A percentile compares a stretch with the other conserved stretches of the same genome.
Conservation (phyloP, 2,329 filamentous ascomycete species). For the Tricladium varicosporioides region DNA sequence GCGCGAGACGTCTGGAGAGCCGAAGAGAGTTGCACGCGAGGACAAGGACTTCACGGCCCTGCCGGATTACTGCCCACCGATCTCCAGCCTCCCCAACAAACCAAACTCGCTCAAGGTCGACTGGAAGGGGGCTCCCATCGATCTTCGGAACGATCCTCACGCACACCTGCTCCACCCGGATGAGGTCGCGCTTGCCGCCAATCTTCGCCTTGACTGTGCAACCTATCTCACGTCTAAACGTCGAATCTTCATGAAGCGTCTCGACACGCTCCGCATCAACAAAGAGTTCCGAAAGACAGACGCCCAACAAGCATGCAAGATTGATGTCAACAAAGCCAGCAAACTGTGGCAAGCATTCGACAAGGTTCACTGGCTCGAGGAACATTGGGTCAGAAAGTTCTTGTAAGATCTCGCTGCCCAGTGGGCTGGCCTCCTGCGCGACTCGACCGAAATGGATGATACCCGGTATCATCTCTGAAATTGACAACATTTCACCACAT, state of each 20-base stretch:
- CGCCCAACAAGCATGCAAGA: conserved; percentile 94
- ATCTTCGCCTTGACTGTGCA: conserved; percentile 78
- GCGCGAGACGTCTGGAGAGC: conserved; percentile 33
- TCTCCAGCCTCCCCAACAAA: conserved; percentile 62
- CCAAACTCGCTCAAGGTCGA: conserved; percentile 76
- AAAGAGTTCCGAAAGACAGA: conserved; percentile 95
- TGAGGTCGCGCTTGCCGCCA: conserved; percentile 74
- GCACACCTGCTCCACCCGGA: conserved; percentile 70
- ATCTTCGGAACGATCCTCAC: conserved; percentile 72
- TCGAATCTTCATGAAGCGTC: conserved; percentile 77
- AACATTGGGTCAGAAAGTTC: conserved; percentile 25
- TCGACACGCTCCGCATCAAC: conserved; percentile 62
- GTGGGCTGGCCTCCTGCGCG: conserved; percentile 8
- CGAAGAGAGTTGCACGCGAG: conserved; percentile 64
- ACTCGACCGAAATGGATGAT: conserved; percentile 7
- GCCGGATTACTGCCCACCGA: conserved; percentile 69
- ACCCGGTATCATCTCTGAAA: conserved; percentile 6
- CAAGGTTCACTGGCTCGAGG: conserved; percentile 73
- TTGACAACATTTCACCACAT: conserved; percentile 15
- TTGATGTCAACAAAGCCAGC: conserved; percentile 96
- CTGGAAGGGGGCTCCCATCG: conserved; percentile 79
- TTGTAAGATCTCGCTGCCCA: conserved; percentile 10
- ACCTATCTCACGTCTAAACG: conserved; percentile 93
- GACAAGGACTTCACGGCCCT: conserved; percentile 77
- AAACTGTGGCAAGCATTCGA: conserved; percentile 90